Conservation (phyloP, 2,329 filamentous ascomycete species). For the Aspergillus unguis region DNA sequence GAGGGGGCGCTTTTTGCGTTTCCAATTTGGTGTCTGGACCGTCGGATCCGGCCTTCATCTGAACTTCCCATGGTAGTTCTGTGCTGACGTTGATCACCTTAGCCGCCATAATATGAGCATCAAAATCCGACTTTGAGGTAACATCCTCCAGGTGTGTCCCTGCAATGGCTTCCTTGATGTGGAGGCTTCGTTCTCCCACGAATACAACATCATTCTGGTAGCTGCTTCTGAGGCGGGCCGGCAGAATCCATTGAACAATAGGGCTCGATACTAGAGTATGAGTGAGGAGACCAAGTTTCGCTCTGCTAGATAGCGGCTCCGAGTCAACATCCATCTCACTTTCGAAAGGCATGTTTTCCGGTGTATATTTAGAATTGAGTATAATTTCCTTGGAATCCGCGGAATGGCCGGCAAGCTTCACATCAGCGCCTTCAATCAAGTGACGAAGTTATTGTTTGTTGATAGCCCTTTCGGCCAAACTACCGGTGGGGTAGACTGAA, state of each 20-base stretch:
- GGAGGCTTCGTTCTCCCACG: slow-evolving; percentile 76
- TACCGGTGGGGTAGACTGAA: no score
- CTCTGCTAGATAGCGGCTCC: slow-evolving; percentile 28
- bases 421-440: background rate
- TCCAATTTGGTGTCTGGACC: slow-evolving; percentile 10
- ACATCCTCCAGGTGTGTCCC: slow-evolving; percentile 69
- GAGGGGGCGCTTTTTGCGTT: slow-evolving; percentile 51
- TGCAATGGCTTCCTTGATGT: slow-evolving; percentile 69
- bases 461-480: no score
- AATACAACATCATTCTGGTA: slow-evolving; percentile 79
- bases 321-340: slow-evolving; percentile 18
- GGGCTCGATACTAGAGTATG: slow-evolving; percentile 75
- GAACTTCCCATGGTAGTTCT: slow-evolving; percentile 35
- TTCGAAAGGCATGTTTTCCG: slow-evolving; percentile 3
- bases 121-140: slow-evolving; percentile 75
- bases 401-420: slow-evolving; percentile 11
- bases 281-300: slow-evolving; percentile 69
- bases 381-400: slow-evolving; percentile 1
- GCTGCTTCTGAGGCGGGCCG: slow-evolving; percentile 69
- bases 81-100: slow-evolving; percentile 65
- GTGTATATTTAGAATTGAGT: background rate
- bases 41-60: slow-evolving; percentile 25
- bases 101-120: slow-evolving; percentile 73
- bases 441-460: no score
- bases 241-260: slow-evolving; percentile 70